Conservation (phyloP, 306 rosid genomes). For the Hippophae rhamnoides region DNA sequence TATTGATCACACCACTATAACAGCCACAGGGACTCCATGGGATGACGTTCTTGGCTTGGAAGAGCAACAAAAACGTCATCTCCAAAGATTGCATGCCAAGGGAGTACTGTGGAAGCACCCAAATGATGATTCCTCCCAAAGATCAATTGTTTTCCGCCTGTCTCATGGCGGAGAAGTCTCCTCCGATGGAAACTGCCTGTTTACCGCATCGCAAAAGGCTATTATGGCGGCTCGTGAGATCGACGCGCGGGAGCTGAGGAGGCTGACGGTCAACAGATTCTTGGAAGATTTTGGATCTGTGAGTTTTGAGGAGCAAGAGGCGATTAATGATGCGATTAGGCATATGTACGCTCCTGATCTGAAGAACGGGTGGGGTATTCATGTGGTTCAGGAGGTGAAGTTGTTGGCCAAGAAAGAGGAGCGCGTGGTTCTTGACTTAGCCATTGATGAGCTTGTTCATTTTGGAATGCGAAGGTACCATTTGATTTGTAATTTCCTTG, state of each 20-base stretch:
- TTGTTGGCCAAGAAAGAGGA: slow-evolving; percentile 78
- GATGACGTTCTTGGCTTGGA: slow-evolving; percentile 76
- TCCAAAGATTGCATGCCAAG: slow-evolving; percentile 63
- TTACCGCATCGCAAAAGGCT: slow-evolving; percentile 83
- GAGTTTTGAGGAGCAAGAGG: slow-evolving; percentile 36
- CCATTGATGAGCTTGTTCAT: slow-evolving; percentile 75
- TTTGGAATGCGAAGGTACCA: slow-evolving; percentile 84
- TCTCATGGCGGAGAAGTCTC: slow-evolving; percentile 96
- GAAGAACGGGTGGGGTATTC: slow-evolving; percentile 84
- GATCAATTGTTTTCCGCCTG: slow-evolving; percentile 71
- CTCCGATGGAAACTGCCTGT: slow-evolving; percentile 83
- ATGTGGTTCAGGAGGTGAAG: slow-evolving; percentile 91
- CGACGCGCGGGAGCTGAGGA: slow-evolving; percentile 64
- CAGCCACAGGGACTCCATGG: slow-evolving; percentile 40
- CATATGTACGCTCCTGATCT: slow-evolving; percentile 94
- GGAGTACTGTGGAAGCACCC: slow-evolving; percentile 93
- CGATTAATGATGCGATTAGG: slow-evolving; percentile 53
- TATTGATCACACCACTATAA: slow-evolving; percentile 25
- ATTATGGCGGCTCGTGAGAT: slow-evolving; percentile 45
- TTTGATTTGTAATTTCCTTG: not conserved
- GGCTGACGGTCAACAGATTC: slow-evolving; percentile 71
- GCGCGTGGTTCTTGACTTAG: slow-evolving; percentile 59
- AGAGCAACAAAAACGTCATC: slow-evolving; percentile 75
- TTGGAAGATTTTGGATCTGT: slow-evolving; percentile 70
- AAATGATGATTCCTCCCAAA: slow-evolving; percentile 27